Evolutionary conservation across 192 early-diverging fungal species (phyloP).

Genomic region (Gryganskiella cystojenkinii): DNA sequence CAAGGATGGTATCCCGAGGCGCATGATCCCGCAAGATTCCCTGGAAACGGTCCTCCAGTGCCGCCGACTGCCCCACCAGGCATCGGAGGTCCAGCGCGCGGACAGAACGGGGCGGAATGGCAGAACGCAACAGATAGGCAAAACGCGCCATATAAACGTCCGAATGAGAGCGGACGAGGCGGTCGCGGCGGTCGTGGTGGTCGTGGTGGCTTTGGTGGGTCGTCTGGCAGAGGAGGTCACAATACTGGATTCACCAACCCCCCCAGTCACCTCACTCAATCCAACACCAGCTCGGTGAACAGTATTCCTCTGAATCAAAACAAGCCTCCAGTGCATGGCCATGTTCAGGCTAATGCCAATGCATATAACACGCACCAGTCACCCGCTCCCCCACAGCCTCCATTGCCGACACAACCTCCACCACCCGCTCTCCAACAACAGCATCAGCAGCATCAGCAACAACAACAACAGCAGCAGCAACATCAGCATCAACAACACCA

Average conservation of each 20-base stretch:
- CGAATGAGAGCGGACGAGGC: constrained; percentile 18
- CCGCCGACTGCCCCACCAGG: too few species aligned
- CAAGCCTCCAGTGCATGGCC: neutral
- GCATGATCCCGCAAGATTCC: too few species aligned
- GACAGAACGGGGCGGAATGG: constrained; percentile 30
- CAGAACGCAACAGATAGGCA: constrained; percentile 18
- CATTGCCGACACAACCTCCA: constrained; percentile 35
- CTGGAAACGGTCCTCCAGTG: too few species aligned
- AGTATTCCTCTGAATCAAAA: constrained; percentile 42
- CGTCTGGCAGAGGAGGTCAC: constrained; percentile 21
- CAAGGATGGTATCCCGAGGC: constrained; percentile 48
- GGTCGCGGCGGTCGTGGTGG: constrained; percentile 38
- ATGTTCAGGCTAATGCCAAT: constrained; percentile 7
- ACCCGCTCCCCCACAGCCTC: constrained; percentile 12
- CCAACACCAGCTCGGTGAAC: constrained; percentile 24
- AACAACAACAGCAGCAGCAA: constrained; percentile 28
- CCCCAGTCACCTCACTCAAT: neutral
- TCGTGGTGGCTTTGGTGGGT: constrained; percentile 29
- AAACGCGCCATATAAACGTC: constrained; percentile 34
- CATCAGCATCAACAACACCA: constrained; percentile 22
- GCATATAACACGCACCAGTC: constrained; percentile 24
- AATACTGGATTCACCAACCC: constrained; percentile 31
- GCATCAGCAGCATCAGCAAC: constrained; percentile 34
- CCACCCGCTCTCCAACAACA: constrained; percentile 35
- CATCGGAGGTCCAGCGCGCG: constrained; percentile 27